phyloP scores from a whole-genome alignment of 768 basidiomycete genomes.

The Gloeopeniophorella convolvens region DNA sequence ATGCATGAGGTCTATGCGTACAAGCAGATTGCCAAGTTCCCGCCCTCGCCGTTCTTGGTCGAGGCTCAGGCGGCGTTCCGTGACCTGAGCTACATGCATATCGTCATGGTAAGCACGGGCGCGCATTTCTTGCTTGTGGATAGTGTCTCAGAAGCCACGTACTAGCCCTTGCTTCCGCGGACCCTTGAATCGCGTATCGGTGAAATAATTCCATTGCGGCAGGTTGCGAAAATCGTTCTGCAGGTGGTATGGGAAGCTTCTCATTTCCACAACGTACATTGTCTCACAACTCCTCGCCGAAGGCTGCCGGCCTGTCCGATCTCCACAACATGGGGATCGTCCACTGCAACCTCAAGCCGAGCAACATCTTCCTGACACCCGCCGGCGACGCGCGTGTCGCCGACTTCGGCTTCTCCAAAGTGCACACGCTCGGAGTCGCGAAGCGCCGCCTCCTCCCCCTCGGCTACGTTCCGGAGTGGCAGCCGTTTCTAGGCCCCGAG shows the following conservation, averaged over 20 bases:
- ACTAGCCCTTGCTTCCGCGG: neutral
- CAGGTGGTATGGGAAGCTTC: neutral
- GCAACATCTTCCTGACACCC: neutral
- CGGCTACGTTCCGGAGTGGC: neutral
- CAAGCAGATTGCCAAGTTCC: neutral
- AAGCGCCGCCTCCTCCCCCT: neutral
- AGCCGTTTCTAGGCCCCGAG: constrained; percentile 2
- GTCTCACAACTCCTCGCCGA: neutral
- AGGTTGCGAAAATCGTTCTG: neutral
- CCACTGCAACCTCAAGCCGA: constrained; percentile 6
- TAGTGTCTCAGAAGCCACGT: neutral
- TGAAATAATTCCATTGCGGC: neutral
- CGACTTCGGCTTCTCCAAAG: constrained; percentile 1
- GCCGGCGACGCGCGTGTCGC: neutral
- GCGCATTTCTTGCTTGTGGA: neutral
- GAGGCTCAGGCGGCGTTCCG: constrained; percentile 6
- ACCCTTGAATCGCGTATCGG: neutral
- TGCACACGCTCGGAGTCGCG: neutral
- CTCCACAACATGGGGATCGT: constrained; percentile 11
- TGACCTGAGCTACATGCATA: neutral
- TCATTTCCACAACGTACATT: neutral
- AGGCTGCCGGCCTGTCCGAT: constrained; percentile 1
- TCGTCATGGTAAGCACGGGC: neutral
- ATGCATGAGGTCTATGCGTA: neutral
- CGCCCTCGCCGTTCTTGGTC: neutral